A percentile compares a stretch with the other conserved stretches of the same genome.
Conservation (phyloP, 2,329 filamentous ascomycete species). For the Neoarthrinium moseri region DNA sequence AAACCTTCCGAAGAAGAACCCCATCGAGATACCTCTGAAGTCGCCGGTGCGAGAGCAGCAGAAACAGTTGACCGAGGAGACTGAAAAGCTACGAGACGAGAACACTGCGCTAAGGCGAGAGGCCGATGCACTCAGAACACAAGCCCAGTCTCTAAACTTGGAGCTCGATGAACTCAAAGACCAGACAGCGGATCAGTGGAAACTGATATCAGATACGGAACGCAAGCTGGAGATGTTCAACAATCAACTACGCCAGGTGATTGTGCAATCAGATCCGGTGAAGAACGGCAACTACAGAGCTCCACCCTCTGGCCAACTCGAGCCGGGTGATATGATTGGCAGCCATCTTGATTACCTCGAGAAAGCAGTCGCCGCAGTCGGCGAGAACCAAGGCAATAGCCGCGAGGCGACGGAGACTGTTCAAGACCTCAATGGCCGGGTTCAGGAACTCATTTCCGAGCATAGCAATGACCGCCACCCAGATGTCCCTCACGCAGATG, state of each 20-base stretch:
- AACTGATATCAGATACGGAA: slow-evolving; percentile 61
- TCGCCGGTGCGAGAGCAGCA: slow-evolving; percentile 55
- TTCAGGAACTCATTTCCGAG: slow-evolving; percentile 55
- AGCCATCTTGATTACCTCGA: slow-evolving; percentile 71
- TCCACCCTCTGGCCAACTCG: slow-evolving; percentile 38
- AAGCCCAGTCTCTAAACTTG: slow-evolving; percentile 30
- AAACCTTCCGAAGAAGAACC: slow-evolving; percentile 35
- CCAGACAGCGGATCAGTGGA: slow-evolving; percentile 37
- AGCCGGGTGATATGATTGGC: slow-evolving; percentile 46
- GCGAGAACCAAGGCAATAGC: slow-evolving; percentile 49
- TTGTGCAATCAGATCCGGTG: slow-evolving; percentile 61
- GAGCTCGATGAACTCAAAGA: slow-evolving; percentile 36
- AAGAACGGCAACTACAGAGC: slow-evolving; percentile 45
- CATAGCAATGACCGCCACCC: slow-evolving; percentile 47
- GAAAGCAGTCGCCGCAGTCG: slow-evolving; percentile 60
- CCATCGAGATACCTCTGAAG: slow-evolving; percentile 58
- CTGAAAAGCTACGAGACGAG: slow-evolving; percentile 45
- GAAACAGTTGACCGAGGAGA: slow-evolving; percentile 47
- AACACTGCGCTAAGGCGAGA: slow-evolving; percentile 36
- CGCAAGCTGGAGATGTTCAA: slow-evolving; percentile 68
- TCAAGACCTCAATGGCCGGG: slow-evolving; percentile 60
- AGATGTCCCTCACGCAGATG: slow-evolving; percentile 56
- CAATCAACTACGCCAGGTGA: slow-evolving; percentile 62
- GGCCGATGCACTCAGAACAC: slow-evolving; percentile 28
- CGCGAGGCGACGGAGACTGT: slow-evolving; percentile 54